These are phyloP conservation scores for Betula pendula DNA, from an alignment of 306 rosid species.

Conservation along the genomic window DNA sequence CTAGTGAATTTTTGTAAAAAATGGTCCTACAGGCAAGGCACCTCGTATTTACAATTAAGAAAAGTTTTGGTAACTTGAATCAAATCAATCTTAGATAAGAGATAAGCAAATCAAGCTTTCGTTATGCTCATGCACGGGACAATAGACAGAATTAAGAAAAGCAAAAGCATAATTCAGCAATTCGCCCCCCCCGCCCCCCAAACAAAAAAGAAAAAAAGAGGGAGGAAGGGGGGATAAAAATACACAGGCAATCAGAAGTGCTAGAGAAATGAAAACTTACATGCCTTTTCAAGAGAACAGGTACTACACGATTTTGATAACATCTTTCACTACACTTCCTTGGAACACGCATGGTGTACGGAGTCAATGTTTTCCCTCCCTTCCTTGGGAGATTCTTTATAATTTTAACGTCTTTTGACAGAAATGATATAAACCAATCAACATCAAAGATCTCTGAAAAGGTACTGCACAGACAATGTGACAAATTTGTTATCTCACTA, in stretches of 20 bases:
- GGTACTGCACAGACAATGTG: slow-evolving; percentile 67
- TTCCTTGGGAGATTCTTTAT: slow-evolving; percentile 78
- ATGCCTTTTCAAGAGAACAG: slow-evolving; percentile 85
- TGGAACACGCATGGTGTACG: slow-evolving; percentile 87
- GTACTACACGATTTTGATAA: slow-evolving; percentile 75
- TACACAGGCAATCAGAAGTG: slow-evolving; percentile 22
- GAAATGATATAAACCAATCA: slow-evolving; percentile 75
- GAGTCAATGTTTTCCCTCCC: slow-evolving; percentile 61
- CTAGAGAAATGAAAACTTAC: slow-evolving; percentile 64
- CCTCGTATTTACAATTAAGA: not conserved
- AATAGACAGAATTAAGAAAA: not conserved
- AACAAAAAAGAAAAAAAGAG: not conserved
- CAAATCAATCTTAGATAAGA: too few relatives aligned
- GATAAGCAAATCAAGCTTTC: too few relatives aligned
- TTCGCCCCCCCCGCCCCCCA: not conserved
- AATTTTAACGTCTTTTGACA: slow-evolving; percentile 82
- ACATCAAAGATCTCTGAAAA: slow-evolving; percentile 94
- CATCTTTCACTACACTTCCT: slow-evolving; percentile 96
- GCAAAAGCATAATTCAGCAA: not conserved
- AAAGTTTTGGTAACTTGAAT: too few relatives aligned
- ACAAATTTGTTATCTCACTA: slow-evolving; percentile 7
- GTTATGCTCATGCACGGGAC: not conserved
- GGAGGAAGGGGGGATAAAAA: slow-evolving; percentile 13
- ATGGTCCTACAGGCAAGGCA: too few relatives aligned
- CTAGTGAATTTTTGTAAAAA: not conserved